Conservation (phyloP, 345 rosid genomes). For the Aethionema arabicum region DNA sequence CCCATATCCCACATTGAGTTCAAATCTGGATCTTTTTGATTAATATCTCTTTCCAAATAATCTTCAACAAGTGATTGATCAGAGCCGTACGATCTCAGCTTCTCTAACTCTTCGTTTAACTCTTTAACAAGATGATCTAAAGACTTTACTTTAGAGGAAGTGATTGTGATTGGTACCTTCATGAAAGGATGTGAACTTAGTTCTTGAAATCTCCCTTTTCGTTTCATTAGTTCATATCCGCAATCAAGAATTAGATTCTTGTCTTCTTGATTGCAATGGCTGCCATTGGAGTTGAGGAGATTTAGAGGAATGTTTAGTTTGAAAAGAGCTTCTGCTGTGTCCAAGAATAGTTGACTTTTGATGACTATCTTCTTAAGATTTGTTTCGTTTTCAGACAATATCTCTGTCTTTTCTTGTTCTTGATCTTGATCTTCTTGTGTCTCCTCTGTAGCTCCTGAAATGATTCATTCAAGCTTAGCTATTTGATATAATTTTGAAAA, state of each 20-base stretch:
- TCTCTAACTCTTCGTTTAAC: conserved; percentile 53
- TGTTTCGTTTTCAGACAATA: conserved; percentile 56
- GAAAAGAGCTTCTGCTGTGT: conserved; percentile 82
- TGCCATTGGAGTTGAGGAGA: conserved; percentile 32
- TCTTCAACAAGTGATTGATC: conserved; percentile 50
- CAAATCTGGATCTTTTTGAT: conserved; percentile 51
- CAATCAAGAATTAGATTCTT: conserved; percentile 66
- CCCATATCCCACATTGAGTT: conserved; percentile 92
- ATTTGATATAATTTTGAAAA: conserved; percentile 17
- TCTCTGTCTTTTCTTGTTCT: conserved; percentile 37
- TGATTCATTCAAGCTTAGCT: conserved; percentile 23
- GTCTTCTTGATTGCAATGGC: conserved; percentile 42
- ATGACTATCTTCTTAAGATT: conserved; percentile 60
- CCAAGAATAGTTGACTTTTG: conserved; percentile 61
- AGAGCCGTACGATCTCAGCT: conserved; percentile 53
- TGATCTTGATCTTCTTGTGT: conserved; percentile 24
- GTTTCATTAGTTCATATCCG: conserved; percentile 76
- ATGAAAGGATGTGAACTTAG: conserved; percentile 63
- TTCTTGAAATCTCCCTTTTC: conserved; percentile 76
- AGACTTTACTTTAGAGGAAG: conserved; percentile 40
- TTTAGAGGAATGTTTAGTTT: conserved; percentile 57
- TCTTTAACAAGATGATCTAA: conserved; percentile 66
- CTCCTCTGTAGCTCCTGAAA: conserved; percentile 46
- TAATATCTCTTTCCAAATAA: conserved; percentile 61
- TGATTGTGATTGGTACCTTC: conserved; percentile 37